Conservation (phyloP, 352 stramenopile genomes). For the Halophytophthora batemanensis region DNA sequence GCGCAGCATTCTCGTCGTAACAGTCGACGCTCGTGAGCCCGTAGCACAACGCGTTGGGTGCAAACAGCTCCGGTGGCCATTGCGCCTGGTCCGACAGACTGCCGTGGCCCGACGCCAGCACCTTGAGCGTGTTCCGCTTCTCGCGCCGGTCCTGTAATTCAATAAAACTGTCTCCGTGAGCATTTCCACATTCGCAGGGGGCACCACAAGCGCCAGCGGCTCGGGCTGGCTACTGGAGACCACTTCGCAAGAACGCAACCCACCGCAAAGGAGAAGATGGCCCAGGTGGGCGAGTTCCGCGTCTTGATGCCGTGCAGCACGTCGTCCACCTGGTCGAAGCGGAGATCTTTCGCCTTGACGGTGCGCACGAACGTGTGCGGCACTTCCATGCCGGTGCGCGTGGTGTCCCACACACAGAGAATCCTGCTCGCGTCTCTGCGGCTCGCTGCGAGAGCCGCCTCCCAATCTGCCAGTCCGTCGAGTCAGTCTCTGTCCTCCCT, state of each 20-base stretch:
- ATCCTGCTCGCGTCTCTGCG: constrained; percentile 18
- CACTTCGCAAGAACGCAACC: constrained; percentile 8
- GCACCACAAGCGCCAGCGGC: neutral
- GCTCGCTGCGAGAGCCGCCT: neutral
- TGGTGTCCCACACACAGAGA: constrained; percentile 36
- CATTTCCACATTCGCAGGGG: no score
- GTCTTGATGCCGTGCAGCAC: constrained; percentile 67
- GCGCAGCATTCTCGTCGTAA: constrained; percentile 55
- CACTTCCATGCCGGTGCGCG: constrained; percentile 50
- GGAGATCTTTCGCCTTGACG: constrained; percentile 77
- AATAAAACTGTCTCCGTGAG: neutral
- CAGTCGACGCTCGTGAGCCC: constrained; percentile 72
- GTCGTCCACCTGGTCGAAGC: constrained; percentile 72
- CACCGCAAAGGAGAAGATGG: constrained; percentile 75
- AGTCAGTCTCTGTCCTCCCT: constrained; percentile 13
- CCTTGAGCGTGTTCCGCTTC: constrained; percentile 79
- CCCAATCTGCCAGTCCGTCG: neutral
- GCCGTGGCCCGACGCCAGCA: constrained; percentile 60
- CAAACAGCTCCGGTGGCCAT: constrained; percentile 80
- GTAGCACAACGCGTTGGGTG: constrained; percentile 77
- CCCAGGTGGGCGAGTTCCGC: constrained; percentile 64
- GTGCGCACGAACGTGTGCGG: constrained; percentile 82
- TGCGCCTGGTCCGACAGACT: constrained; percentile 65
- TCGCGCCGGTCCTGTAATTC: constrained; percentile 61
- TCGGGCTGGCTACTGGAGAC: neutral